These are phyloP conservation scores for Naganishia friedmannii DNA, from an alignment of 768 basidiomycete genomes.

Conservation along the genomic window DNA sequence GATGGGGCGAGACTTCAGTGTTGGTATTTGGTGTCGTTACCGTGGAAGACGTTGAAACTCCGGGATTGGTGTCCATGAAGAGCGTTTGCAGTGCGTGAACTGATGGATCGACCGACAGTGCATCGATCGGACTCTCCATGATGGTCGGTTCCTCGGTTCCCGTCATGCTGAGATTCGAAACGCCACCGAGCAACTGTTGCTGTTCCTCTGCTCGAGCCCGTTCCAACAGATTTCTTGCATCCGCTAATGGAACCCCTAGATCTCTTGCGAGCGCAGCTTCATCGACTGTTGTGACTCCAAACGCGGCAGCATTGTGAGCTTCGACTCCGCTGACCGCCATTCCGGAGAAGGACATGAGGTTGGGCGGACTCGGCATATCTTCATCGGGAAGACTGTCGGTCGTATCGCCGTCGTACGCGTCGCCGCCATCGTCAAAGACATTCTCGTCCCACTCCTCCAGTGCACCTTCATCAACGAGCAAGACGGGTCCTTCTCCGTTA, in stretches of 20 bases:
- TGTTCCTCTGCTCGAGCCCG: conserved; percentile 31
- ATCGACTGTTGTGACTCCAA: conserved; percentile 33
- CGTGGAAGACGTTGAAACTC: conserved; percentile 2
- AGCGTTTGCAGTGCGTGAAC: conserved; percentile 6
- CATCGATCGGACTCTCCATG: conserved; percentile 8
- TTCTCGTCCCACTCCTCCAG: conserved; percentile 26
- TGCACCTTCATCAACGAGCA: conserved; percentile 32
- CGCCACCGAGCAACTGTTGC: conserved; percentile 26
- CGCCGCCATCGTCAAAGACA: conserved; percentile 24
- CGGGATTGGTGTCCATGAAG: conserved; percentile 20
- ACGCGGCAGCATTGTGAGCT: conserved; percentile 32
- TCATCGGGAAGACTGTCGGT: conserved; percentile 34
- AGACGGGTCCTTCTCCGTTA: conserved; percentile 29
- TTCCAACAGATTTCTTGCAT: conserved; percentile 31
- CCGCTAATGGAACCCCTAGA: conserved; percentile 30
- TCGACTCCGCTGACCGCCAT: conserved; percentile 25
- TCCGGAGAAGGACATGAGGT: conserved; percentile 25
- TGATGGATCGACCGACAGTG: neutral
- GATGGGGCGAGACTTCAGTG: conserved; percentile 17
- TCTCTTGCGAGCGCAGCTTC: conserved; percentile 32
- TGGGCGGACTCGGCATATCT: conserved; percentile 34
- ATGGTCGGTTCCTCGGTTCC: conserved; percentile 13
- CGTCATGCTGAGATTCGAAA: conserved; percentile 18
- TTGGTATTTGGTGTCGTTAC: conserved; percentile 16
- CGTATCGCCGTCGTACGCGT: conserved; percentile 29